Evolutionary conservation across 768 basidiomycete genomes (phyloP), one percentile per base, ranked within the genome.

Genomic region (Wakefieldia striispora): DNA sequence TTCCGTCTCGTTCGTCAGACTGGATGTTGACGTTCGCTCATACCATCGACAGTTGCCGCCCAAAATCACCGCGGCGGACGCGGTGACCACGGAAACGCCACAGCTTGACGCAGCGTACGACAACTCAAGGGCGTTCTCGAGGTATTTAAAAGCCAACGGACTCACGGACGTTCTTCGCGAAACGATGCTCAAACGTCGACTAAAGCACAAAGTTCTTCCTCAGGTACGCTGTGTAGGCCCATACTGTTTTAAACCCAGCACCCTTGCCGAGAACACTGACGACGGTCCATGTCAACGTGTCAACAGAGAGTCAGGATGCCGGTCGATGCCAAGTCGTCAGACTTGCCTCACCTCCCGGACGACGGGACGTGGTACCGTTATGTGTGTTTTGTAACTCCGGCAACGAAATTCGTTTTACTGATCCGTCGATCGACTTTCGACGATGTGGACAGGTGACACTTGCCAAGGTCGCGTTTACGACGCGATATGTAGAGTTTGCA

Each of bases 61-160:
- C 1, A 54, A 53, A 35, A 55, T 45, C 44, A 54, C 50, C 40
- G 11, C 27, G 23, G 40, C 20, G 11, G 44, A 45, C 4, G 55
- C 50, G 16, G 40, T 49, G 3, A 43, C 11, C 6, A 43, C 51
- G 20, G 50, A 51, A 27, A 37, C 27, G 2, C 24, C 34, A 12
- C 17, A 40, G 33, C 43, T 65, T 9, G 51, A 67, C 14, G 57
- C 53, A 1, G 31, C 69, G n/a, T 71, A 76, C 42, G 74, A 77
- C 40, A 75, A 71, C 50, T 75, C 75, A 14, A 52, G 56, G 33
- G 53, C 70, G 0, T 77, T 77, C 52, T 42, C 56, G 1, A 51
- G 21, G 39, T 75, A 64, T 52, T 46, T 76, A 39, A 61, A 61
- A 24, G 47, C 56, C 9, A 47, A 61, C 37, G 50, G 59, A 1